Percentiles rank a stretch among this genome's conserved stretches.
Evolutionary conservation across 495 filamentous ascomycete species (phyloP).

Genomic region (Podospora sp.): DNA sequence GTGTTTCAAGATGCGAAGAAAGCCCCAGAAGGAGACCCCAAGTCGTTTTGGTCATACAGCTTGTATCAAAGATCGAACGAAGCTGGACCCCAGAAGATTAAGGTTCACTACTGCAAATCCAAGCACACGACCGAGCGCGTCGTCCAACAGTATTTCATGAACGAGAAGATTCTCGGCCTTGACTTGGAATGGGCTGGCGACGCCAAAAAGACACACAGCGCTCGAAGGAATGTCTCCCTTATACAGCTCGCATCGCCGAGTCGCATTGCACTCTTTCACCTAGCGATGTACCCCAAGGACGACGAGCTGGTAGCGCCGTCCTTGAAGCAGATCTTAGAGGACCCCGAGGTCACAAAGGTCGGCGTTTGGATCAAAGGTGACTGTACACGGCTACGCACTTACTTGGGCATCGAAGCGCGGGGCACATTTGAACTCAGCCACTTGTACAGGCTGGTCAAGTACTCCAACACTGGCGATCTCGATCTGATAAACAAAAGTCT

Average conservation of each 20-base stretch:
- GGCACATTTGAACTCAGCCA: constrained; percentile 81
- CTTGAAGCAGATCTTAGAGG: constrained; percentile 71
- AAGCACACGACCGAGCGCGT: constrained; percentile 66
- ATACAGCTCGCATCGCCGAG: constrained; percentile 80
- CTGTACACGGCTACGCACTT: constrained; percentile 67
- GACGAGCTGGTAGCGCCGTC: constrained; percentile 67
- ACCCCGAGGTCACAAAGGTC: constrained; percentile 68
- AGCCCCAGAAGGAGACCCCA: constrained; percentile 40
- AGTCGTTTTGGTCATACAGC: constrained; percentile 67
- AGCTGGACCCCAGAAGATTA: constrained; percentile 47
- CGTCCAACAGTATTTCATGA: constrained; percentile 64
- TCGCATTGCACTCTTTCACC: constrained; percentile 80
- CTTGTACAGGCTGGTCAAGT: constrained; percentile 73
- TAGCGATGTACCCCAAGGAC: constrained; percentile 62
- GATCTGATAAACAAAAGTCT: constrained; percentile 64
- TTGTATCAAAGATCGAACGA: constrained; percentile 57
- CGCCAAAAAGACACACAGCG: constrained; percentile 45
- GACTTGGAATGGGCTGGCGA: constrained; percentile 81
- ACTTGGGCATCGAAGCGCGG: constrained; percentile 60
- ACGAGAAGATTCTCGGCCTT: constrained; percentile 74
- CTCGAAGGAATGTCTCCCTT: constrained; percentile 69
- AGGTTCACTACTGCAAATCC: constrained; percentile 75
- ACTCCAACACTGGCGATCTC: constrained; percentile 49
- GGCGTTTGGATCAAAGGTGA: constrained; percentile 79
- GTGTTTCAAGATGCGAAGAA: constrained; percentile 47